Base-by-base conservation (phyloP, 495 filamentous ascomycete genomes). In the Hypoxylon fuscum region DNA sequence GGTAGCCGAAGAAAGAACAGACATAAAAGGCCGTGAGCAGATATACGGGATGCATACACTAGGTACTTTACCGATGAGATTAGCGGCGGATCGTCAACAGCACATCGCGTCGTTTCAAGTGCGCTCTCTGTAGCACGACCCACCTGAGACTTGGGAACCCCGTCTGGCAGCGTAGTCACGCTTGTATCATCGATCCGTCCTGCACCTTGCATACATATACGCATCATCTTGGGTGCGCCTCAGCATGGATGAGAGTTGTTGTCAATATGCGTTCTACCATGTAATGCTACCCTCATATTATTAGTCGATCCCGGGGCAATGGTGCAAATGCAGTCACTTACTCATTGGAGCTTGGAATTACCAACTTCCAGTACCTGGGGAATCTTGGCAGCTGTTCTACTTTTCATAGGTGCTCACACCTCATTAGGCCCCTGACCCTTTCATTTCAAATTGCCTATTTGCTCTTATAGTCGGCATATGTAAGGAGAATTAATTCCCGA, bases 61-160 rank as follows among this genome's bases (percentile, higher is more conserved):
- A 27, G 43, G 44, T 18, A 32, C 23, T 20, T 2, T 47, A 46
- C 45, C 49, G 59, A 63, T 50, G 49, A 59, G 64, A 63, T 59
- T 63, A 43, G 59, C 49, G 55, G 49, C 50, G 64, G 59, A 68
- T 68, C 59, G 54, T 34, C 48, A 45, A 59, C 64, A 63, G 12
- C 48, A 41, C 53, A 55, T 55, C 59, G 59, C 44, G 64, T 32
- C 44, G 64, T 68, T 68, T 68, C 64, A 68, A 59, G 64, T 63
- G 23, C 45, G 49, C 44, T 48, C 60, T 38, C 48, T 63, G 59
- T 68, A 25, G 49, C 59, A 58, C 41, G 41, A 41, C 23, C 41
- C 25, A 52, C 52, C 47, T 51, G 55, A 59, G 48, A 59, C 48
- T 40, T 31, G 46, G 35, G 27, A 55, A 54, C 42, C 34, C 43